Evolutionary conservation across 768 basidiomycete genomes (phyloP), one percentile per base, ranked within the genome.

Genomic region (Hericium coralloides): DNA sequence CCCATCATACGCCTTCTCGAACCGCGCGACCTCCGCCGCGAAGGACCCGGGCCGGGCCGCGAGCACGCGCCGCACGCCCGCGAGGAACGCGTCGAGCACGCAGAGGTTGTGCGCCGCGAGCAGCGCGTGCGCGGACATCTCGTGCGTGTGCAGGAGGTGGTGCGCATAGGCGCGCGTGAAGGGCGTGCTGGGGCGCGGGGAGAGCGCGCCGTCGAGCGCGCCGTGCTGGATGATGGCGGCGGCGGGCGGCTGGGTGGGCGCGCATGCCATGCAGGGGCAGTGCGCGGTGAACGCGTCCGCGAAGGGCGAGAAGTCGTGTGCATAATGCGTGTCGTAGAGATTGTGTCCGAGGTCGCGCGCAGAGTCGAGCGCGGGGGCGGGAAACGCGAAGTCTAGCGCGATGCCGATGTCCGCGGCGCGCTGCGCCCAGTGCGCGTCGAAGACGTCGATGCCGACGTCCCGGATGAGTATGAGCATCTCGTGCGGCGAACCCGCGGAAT

Each of bases 81-180:
- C 70, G 48, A 92, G 81, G 66, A 94, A 89, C 1, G 71, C 66
- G 41, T 84, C 79, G 25, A 91, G 70, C 1, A 92, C 78, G 0
- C 79, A 67, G 26, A 91, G 73, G 62, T 94, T 95, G 68, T 95
- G 92, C 70, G 83, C 75, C 12, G 76, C 77, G 17, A 94, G 78
- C 22, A 93, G 68, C 4, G 89, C 66, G 62, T 94, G 89, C 0
- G 89, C 85, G 0, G 85, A 82, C 92, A 95, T 93, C 68, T 95
- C 92, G 68, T 94, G 92, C 6, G 92, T 92, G 53, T 87, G 84
- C 38, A 93, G 72, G 14, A 95, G 79, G 63, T 95, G 92, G 66
- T 95, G 90, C 31, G 92, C 52, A 62, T 94, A 95, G 2, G 87
- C 86, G 20, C 75, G 70, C n/a, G 71, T 74, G 60, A 68, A 73